Conservation (phyloP, 202 grass and related monocot genomes). For the Schoenoplectus tabernaemontani region DNA sequence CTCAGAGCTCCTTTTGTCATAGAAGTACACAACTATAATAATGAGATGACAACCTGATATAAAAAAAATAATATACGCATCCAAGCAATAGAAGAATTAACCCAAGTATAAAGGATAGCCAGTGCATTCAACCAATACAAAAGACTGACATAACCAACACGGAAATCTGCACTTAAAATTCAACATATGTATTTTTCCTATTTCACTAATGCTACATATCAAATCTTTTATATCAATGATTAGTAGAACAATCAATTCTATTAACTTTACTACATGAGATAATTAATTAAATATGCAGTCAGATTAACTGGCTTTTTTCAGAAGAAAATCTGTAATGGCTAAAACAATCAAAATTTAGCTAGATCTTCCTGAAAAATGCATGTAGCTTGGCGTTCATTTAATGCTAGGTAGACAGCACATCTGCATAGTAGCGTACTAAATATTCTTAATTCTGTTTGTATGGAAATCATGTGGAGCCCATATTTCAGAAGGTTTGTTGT, state of each 20-base stretch:
- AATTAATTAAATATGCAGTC: neutral
- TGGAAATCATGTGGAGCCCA: neutral
- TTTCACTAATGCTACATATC: neutral
- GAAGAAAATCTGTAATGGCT: neutral
- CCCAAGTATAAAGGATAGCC: neutral
- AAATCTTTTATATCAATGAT: neutral
- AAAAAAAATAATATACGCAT: neutral
- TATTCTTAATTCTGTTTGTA: neutral
- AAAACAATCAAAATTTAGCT: constrained; percentile 7
- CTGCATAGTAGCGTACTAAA: neutral
- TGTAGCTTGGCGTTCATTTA: neutral
- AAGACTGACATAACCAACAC: neutral
- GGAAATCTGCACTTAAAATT: neutral
- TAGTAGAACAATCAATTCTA: neutral
- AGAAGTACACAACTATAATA: neutral
- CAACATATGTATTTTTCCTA: neutral
- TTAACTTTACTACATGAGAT: neutral
- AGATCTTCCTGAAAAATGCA: constrained; percentile 8
- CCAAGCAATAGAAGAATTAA: neutral
- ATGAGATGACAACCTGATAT: neutral
- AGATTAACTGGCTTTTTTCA: neutral
- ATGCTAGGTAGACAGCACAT: neutral
- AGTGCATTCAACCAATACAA: neutral
- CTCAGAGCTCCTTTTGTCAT: neutral
- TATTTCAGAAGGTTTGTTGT: constrained; percentile 4